A percentile compares a stretch with the other conserved stretches of the same genome.
Evolutionary conservation across 23 red algal species (phyloP).

Genomic region (Gracilariopsis chorda): DNA sequence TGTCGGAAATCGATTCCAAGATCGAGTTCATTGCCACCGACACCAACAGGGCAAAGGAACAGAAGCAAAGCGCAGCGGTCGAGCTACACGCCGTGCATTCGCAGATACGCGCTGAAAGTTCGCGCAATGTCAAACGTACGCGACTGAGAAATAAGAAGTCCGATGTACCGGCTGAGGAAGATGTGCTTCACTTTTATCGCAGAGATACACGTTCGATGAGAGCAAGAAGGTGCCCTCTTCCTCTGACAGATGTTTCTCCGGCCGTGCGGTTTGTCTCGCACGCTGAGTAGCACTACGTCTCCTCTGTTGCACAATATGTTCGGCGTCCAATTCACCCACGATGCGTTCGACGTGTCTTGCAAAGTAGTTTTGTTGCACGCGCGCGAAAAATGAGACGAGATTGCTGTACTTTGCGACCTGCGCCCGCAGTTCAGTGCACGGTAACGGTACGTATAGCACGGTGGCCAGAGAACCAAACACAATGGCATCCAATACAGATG

Average conservation of each 20-base stretch:
- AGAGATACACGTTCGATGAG: background rate
- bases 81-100: background rate
- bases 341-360: constrained; percentile 28
- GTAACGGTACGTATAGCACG: constrained; percentile 62
- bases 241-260: background rate
- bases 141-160: background rate
- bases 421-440: constrained; percentile 30
- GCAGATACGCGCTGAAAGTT: background rate
- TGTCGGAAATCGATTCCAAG: background rate
- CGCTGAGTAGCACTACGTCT: background rate
- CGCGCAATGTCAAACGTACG: background rate
- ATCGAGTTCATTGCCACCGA: background rate
- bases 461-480: constrained; percentile 64
- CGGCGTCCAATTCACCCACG: constrained; percentile 39
- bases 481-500: constrained; percentile 64
- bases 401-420: constrained; percentile 32
- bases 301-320: constrained; percentile 13
- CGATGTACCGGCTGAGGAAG: background rate
- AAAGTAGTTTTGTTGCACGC: constrained; percentile 42
- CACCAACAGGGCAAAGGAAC: background rate
- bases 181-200: background rate
- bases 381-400: constrained; percentile 45
- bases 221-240: constrained; percentile 11
- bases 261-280: background rate
- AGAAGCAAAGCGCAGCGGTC: background rate